Evolutionary conservation across 305 asterid species (phyloP).

Genomic region (Striga hermonthica): DNA sequence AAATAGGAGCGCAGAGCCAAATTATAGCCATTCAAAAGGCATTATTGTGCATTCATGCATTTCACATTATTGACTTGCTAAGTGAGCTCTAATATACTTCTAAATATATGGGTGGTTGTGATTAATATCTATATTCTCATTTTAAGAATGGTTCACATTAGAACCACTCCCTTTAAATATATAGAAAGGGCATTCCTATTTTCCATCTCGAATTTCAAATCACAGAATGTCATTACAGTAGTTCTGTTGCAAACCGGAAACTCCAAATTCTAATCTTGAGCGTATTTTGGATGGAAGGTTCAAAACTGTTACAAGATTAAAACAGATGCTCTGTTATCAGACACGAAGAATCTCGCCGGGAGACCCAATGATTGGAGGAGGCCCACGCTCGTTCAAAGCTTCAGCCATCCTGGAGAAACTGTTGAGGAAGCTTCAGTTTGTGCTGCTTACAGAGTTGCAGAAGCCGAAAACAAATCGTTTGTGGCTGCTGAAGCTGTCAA

Average conservation of each 20-base stretch:
- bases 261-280: not conserved
- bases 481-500: slow-evolving; percentile 55
- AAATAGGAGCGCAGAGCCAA: too few relatives aligned
- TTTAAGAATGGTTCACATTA: not conserved
- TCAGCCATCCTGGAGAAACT: slow-evolving; percentile 36
- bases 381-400: slow-evolving; percentile 36
- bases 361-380: slow-evolving; percentile 32
- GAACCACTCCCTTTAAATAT: not conserved
- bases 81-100: not conserved
- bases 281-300: slow-evolving; percentile 40
- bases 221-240: not conserved
- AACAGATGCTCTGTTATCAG: slow-evolving; percentile 30
- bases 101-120: not conserved
- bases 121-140: not conserved
- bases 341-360: not conserved
- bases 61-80: too few relatives aligned
- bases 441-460: slow-evolving; percentile 53
- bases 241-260: not conserved
- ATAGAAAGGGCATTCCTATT: not conserved
- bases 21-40: too few relatives aligned
- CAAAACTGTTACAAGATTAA: slow-evolving; percentile 53
- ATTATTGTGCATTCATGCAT: too few relatives aligned
- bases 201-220: not conserved
- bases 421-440: slow-evolving; percentile 41
- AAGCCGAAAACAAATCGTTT: slow-evolving; percentile 61